Percentiles rank a stretch among this genome's conserved stretches.
These are phyloP conservation scores for Carex arenaria DNA, from an alignment of 202 grass and related monocot genomes.

Conservation along the genomic window DNA sequence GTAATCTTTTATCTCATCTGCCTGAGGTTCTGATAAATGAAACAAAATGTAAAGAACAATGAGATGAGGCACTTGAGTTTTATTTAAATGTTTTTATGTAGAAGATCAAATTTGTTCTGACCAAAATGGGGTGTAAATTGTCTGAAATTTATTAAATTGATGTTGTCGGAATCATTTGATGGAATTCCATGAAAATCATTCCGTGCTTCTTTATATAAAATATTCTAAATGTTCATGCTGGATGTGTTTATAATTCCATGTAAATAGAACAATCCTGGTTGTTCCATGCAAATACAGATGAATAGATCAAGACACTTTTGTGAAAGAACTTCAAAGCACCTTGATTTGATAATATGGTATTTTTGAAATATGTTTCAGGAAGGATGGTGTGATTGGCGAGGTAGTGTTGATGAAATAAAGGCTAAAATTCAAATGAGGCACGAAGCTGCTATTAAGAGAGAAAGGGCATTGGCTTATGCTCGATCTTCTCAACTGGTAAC, in stretches of 20 bases:
- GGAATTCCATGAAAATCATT: not conserved
- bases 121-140: not conserved
- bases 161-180: not conserved
- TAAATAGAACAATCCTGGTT: not conserved
- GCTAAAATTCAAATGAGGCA: constrained; percentile 73
- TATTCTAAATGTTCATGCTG: not conserved
- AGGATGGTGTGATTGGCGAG: constrained; percentile 77
- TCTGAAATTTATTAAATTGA: not conserved
- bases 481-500: constrained; percentile 55
- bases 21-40: not conserved
- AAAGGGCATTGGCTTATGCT: constrained; percentile 65
- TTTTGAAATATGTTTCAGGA: constrained; percentile 37
- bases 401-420: constrained; percentile 56
- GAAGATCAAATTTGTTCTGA: not conserved
- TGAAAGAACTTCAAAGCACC: not conserved
- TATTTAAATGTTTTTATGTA: not conserved
- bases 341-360: not conserved
- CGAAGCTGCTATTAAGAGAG: constrained; percentile 70
- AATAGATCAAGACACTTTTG: too few species aligned
- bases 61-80: not conserved
- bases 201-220: not conserved
- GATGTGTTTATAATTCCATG: not conserved
- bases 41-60: not conserved
- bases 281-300: not conserved
- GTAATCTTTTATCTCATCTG: not conserved